A percentile compares a stretch with the other conserved stretches of the same genome.
Evolutionary conservation across 148 eudicot species (phyloP).

Genomic region (Linanthus parryae): DNA sequence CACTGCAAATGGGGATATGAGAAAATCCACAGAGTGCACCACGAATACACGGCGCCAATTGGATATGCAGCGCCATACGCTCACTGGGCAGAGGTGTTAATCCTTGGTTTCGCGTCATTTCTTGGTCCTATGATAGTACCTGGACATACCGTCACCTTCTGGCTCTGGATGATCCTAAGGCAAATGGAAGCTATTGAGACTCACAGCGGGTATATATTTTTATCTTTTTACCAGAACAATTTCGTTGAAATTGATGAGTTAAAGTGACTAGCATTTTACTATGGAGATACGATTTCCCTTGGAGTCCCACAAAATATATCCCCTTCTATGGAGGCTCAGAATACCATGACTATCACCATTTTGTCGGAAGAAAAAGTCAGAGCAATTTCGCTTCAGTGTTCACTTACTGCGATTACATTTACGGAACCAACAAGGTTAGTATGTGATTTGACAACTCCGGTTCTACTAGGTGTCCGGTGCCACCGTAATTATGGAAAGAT

Average conservation of each 20-base stretch:
- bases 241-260: no score
- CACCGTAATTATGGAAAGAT: no score
- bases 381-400: constrained; percentile 87
- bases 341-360: constrained; percentile 92
- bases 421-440: constrained; percentile 82
- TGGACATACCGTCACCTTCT: constrained; percentile 74
- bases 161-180: constrained; percentile 68
- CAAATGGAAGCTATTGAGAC: constrained; percentile 76
- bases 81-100: constrained; percentile 72
- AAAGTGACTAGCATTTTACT: not conserved
- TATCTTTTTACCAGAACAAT: no score
- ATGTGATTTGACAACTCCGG: not conserved
- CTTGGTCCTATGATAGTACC: constrained; percentile 77
- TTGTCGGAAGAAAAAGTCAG: constrained; percentile 70
- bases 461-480: no score
- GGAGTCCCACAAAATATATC: constrained; percentile 71
- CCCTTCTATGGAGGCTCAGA: constrained; percentile 89
- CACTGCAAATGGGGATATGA: constrained; percentile 75
- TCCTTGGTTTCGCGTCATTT: constrained; percentile 69
- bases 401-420: constrained; percentile 86
- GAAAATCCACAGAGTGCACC: constrained; percentile 73
- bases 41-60: constrained; percentile 73
- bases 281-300: constrained; percentile 78
- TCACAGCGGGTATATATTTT: constrained; percentile 53
- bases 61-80: constrained; percentile 81